Evolutionary conservation across 495 filamentous ascomycete species (phyloP).

Genomic region (Neohortaea acidophila): DNA sequence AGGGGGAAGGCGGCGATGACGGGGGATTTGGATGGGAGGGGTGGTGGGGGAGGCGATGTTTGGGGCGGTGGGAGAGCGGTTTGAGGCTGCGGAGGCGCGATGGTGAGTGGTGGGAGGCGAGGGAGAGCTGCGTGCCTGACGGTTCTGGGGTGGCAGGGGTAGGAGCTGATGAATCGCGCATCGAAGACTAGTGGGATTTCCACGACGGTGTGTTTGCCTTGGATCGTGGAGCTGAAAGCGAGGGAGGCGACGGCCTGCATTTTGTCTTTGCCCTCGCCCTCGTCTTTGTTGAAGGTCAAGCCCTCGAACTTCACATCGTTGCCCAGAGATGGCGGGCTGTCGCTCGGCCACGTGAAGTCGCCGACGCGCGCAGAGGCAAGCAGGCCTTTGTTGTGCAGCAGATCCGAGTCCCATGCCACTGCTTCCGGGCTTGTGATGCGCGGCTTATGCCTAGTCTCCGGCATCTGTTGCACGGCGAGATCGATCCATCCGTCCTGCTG

Average conservation of each 20-base stretch:
- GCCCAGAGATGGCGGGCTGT: conserved; percentile 19
- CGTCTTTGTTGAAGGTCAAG: conserved; percentile 3
- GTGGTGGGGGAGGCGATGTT: too few relatives aligned
- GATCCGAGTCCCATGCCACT: conserved; percentile 37
- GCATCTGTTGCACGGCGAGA: conserved; percentile 24
- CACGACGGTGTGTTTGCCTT: conserved; percentile 1
- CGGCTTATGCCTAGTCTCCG: conserved; percentile 21
- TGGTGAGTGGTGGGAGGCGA: too few relatives aligned
- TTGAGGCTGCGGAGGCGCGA: too few relatives aligned
- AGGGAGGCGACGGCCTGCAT: conserved; percentile 12
- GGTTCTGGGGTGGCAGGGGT: conserved; percentile 22
- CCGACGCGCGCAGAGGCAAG: conserved; percentile 35
- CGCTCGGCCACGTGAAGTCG: conserved; percentile 42
- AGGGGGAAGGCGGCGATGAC: neutral
- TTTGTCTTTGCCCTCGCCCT: neutral
- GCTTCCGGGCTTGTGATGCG: conserved; percentile 17
- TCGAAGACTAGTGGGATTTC: conserved; percentile 20
- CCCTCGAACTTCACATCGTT: conserved; percentile 13
- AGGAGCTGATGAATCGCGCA: conserved; percentile 24
- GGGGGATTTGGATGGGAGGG: conserved; percentile 12
- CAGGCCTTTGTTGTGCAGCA: conserved; percentile 40
- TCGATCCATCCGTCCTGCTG: conserved; percentile 49
- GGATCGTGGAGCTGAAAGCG: conserved; percentile 19
- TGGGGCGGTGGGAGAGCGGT: too few relatives aligned
- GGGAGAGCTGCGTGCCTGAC: conserved; percentile 4